A percentile compares a stretch with the other conserved stretches of the same genome.
Evolutionary conservation across 106 monocot species (phyloP).

Genomic region (Platanthera zijinensis): DNA sequence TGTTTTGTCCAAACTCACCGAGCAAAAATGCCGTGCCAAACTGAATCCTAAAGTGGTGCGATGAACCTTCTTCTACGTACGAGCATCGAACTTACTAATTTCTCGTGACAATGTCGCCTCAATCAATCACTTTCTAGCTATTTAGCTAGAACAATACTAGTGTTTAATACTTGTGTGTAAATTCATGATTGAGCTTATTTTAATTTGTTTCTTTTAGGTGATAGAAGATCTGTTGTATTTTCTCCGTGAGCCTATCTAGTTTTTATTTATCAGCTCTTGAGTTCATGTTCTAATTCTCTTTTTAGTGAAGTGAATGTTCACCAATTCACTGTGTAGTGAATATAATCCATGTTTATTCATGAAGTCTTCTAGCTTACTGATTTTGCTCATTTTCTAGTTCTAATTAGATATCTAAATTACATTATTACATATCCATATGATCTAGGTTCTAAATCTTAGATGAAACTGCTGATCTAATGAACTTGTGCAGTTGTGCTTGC

Average conservation of each 20-base stretch:
- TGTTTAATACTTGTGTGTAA: conserved; percentile 3
- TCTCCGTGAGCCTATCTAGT: background rate
- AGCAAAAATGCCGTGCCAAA: no score
- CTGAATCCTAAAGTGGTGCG: no score
- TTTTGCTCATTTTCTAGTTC: background rate
- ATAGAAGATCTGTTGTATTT: conserved; percentile 1
- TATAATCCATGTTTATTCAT: background rate
- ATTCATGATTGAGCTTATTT: conserved; percentile 5
- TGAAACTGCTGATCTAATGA: background rate
- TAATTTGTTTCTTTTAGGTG: background rate
- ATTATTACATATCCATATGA: background rate
- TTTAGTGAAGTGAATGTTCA: background rate
- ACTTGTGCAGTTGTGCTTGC: background rate
- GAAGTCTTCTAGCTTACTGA: background rate
- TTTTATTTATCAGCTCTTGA: background rate
- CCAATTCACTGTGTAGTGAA: background rate
- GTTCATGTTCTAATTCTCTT: conserved; percentile 2
- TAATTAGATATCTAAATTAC: background rate
- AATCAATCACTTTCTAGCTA: background rate
- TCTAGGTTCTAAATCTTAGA: background rate
- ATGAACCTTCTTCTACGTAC: no score
- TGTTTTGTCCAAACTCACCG: no score
- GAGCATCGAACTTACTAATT: no score
- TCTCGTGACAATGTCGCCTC: background rate
- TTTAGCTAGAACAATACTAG: background rate